A percentile compares a stretch with the other conserved stretches of the same genome.
phyloP scores from a whole-genome alignment of 441 rosid species.

The Populus hybrid region DNA sequence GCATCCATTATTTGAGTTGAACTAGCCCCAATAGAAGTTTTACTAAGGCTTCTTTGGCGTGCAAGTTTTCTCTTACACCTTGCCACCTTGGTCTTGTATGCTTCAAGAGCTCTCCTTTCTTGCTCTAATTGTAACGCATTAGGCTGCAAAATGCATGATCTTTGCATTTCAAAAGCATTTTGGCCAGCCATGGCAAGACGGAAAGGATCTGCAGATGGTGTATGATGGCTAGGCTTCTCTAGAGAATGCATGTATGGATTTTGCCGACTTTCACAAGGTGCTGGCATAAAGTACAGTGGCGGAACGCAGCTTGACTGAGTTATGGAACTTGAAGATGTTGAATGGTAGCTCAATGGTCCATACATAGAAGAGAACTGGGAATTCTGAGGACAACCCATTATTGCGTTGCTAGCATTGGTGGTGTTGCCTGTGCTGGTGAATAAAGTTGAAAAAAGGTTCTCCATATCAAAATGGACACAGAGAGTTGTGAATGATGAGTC shows the following conservation, averaged over 20 bases:
- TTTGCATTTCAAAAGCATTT: constrained; percentile 23
- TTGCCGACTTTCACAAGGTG: constrained; percentile 22
- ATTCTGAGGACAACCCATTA: constrained; percentile 23
- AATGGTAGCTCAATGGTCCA: constrained; percentile 11
- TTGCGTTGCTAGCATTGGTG: constrained; percentile 5
- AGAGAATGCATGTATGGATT: constrained; percentile 17
- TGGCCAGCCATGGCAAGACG: constrained; percentile 22
- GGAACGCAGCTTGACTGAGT: constrained; percentile 25
- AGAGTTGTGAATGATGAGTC: constrained; percentile 4
- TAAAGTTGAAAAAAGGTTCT: constrained; percentile 33
- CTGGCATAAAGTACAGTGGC: constrained; percentile 13
- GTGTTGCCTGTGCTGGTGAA: constrained; percentile 16
- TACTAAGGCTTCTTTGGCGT: constrained; percentile 43
- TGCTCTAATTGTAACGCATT: constrained; percentile 22
- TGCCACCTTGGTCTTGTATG: constrained; percentile 48
- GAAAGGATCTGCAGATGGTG: constrained; percentile 20
- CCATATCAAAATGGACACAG: constrained; percentile 35
- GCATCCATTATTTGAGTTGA: constrained; percentile 16
- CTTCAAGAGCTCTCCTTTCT: constrained; percentile 32
- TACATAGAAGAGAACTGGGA: constrained; percentile 13
- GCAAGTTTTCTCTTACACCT: constrained; percentile 65
- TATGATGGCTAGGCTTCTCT: constrained; percentile 14
- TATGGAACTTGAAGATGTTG: constrained; percentile 23
- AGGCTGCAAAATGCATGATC: constrained; percentile 13
- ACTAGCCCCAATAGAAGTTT: constrained; percentile 28